These are phyloP conservation scores for Theobroma grandiflorum DNA, from an alignment of 441 rosid genomes.

Conservation along the genomic window DNA sequence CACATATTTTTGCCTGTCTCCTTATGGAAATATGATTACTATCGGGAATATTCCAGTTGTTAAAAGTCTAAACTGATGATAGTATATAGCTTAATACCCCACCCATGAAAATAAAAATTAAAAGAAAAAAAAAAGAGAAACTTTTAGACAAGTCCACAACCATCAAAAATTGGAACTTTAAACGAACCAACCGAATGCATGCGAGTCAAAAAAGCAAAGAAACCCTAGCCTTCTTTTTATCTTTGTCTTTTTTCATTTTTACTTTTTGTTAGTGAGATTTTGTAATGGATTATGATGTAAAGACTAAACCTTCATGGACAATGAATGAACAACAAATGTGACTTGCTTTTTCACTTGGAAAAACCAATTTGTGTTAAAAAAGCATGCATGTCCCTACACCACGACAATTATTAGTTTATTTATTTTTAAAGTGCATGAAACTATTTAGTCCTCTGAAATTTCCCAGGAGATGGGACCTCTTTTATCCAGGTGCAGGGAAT, in stretches of 20 bases:
- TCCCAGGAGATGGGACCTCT: constrained; percentile 18
- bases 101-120: neutral
- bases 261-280: constrained; percentile 3
- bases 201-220: constrained; percentile 19
- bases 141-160: neutral
- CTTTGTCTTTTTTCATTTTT: neutral
- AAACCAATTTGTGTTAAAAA: neutral
- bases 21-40: constrained; percentile 6
- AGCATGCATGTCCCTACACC: constrained; percentile 10
- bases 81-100: neutral
- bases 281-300: constrained; percentile 10
- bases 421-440: neutral
- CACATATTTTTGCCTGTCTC: neutral
- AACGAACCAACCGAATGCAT: neutral
- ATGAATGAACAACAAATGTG: neutral
- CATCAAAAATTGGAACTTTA: constrained; percentile 1
- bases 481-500: constrained; percentile 33
- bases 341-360: neutral
- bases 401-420: neutral
- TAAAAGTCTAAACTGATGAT: neutral
- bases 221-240: neutral
- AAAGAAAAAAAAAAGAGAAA: neutral
- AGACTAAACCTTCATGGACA: neutral
- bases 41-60: neutral
- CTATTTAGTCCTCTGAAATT: neutral